Percentiles rank a stretch among this genome's conserved stretches.
Conservation (phyloP, 2,329 filamentous ascomycete genomes). For the Beauveria sp. region DNA sequence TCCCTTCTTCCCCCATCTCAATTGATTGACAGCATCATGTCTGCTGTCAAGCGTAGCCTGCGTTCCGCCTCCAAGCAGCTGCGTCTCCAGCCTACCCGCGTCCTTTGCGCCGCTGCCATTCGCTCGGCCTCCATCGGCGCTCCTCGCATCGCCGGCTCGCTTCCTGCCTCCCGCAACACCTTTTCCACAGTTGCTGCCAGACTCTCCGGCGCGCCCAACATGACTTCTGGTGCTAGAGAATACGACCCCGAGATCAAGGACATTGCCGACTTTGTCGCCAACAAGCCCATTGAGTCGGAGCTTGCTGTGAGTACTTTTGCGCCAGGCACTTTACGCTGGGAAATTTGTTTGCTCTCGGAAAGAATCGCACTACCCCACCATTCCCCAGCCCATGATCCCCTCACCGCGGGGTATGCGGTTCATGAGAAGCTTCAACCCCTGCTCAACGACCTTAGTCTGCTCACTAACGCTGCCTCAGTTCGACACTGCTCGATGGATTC, state of each 20-base stretch:
- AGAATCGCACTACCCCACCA: conserved; percentile 11
- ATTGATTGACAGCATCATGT: conserved; percentile 33
- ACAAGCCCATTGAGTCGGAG: conserved; percentile 83
- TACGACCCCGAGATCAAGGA: conserved; percentile 93
- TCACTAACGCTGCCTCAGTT: conserved; percentile 44
- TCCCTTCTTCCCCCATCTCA: background rate
- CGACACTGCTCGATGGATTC: conserved; percentile 93
- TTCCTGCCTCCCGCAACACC: conserved; percentile 28
- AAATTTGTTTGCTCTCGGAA: background rate
- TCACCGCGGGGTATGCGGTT: background rate
- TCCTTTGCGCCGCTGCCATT: conserved; percentile 26
- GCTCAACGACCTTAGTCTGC: background rate
- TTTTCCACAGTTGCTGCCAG: conserved; percentile 44
- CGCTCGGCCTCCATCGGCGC: conserved; percentile 24
- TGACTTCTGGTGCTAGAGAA: conserved; percentile 45
- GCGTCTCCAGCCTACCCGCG: conserved; percentile 36
- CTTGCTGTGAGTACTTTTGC: conserved; percentile 65
- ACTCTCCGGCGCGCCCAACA: conserved; percentile 41
- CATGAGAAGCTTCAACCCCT: conserved; percentile 8
- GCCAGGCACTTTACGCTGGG: background rate
- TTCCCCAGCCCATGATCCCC: conserved; percentile 10
- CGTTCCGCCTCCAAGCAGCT: conserved; percentile 48
- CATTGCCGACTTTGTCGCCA: conserved; percentile 91
- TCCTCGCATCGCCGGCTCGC: conserved; percentile 24
- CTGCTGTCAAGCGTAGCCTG: conserved; percentile 46